phyloP scores from a whole-genome alignment of 768 basidiomycete genomes.

The Termitomyces sp. region DNA sequence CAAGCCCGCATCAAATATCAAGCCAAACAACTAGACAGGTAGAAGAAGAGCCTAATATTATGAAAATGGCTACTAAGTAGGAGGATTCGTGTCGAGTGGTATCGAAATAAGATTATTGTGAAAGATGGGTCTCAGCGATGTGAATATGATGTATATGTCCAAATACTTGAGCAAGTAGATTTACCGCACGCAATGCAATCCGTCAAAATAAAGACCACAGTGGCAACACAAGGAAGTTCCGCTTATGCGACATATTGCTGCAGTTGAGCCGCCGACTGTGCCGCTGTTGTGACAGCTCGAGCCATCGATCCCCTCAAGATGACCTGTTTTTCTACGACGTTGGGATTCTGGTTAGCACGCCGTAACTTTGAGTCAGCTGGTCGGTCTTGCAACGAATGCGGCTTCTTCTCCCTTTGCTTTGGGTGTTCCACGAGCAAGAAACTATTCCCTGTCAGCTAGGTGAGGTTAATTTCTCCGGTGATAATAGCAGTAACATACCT shows the following conservation, averaged over 20 bases:
- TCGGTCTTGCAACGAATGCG: conserved; percentile 19
- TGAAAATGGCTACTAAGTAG: too few relatives aligned
- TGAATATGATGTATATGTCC: background rate
- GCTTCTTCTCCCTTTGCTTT: conserved; percentile 26
- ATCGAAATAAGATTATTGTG: background rate
- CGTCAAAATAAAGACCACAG: background rate
- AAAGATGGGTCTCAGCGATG: background rate
- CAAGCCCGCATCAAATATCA: too few relatives aligned
- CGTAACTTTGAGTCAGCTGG: conserved; percentile 37
- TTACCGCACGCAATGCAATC: background rate
- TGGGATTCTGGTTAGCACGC: conserved; percentile 34
- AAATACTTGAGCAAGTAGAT: background rate
- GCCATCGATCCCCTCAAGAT: conserved; percentile 51
- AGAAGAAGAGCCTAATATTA: too few relatives aligned
- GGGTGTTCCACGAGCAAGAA: conserved; percentile 15
- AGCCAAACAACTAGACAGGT: too few relatives aligned
- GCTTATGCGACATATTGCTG: conserved; percentile 23
- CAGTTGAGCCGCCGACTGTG: conserved; percentile 14
- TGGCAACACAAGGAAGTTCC: background rate
- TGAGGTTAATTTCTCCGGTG: background rate
- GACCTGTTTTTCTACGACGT: conserved; percentile 43
- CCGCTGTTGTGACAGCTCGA: conserved; percentile 38
- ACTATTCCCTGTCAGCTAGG: conserved; percentile 10
- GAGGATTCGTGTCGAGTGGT: background rate
- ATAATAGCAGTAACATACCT: conserved; percentile 30